Evolutionary conservation across 257 asterid species (phyloP).

Genomic region (Eustoma russellianum): DNA sequence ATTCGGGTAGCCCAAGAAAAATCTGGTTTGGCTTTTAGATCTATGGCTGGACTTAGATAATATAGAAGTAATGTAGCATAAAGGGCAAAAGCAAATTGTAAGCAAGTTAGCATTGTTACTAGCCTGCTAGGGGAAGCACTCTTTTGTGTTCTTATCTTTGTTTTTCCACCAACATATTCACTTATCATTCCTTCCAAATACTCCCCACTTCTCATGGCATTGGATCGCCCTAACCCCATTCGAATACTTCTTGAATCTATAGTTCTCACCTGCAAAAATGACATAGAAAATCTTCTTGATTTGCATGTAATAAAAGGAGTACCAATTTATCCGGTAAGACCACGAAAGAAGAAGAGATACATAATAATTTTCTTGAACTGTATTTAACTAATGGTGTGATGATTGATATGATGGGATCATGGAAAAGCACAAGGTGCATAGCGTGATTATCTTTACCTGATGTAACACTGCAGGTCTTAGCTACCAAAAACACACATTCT

Average conservation of each 20-base stretch:
- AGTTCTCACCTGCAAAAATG: slow-evolving; percentile 1
- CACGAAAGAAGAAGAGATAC: too few relatives aligned
- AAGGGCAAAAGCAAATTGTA: slow-evolving; percentile 78
- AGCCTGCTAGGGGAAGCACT: slow-evolving; percentile 28
- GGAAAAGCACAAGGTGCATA: slow-evolving; percentile 31
- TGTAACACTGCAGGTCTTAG: slow-evolving; percentile 20
- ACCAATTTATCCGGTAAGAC: too few relatives aligned
- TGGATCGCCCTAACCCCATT: slow-evolving; percentile 36
- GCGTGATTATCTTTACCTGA: slow-evolving; percentile 21
- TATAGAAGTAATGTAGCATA: slow-evolving; percentile 78
- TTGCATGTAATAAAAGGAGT: too few relatives aligned
- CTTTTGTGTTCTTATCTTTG: slow-evolving; percentile 29
- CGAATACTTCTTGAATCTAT: not conserved
- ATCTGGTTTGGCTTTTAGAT: slow-evolving; percentile 54
- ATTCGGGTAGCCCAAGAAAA: slow-evolving; percentile 64
- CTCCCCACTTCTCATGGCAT: slow-evolving; percentile 45
- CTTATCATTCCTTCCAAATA: slow-evolving; percentile 66
- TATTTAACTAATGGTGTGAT: too few relatives aligned
- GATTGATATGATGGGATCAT: too few relatives aligned
- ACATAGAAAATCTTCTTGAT: too few relatives aligned
- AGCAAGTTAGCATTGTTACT: slow-evolving; percentile 56
- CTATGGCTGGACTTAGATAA: slow-evolving; percentile 69
- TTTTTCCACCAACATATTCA: slow-evolving; percentile 58
- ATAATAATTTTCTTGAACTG: too few relatives aligned
- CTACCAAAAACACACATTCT: not conserved